Conservation (phyloP, 805 yeast genomes). For the Saturnispora saitoi region DNA sequence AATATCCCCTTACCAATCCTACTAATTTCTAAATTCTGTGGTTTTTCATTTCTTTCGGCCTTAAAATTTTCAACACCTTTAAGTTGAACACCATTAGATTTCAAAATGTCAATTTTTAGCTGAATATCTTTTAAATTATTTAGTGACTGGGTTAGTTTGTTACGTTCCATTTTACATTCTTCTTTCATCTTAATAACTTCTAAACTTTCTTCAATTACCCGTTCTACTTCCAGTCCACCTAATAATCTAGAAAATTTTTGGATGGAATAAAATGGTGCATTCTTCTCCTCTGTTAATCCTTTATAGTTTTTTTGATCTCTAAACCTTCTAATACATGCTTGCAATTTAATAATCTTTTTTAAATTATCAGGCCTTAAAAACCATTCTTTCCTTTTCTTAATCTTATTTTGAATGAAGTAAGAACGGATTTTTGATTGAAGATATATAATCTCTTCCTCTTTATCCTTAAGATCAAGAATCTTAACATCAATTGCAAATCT, state of each 20-base stretch:
- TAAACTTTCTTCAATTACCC: slow-evolving; percentile 5
- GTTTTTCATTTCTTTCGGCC: slow-evolving; percentile 5
- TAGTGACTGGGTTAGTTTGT: slow-evolving; percentile 63
- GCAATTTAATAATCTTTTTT: slow-evolving; percentile 60
- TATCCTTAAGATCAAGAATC: slow-evolving; percentile 43
- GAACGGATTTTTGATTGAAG: slow-evolving; percentile 56
- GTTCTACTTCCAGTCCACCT: slow-evolving; percentile 54
- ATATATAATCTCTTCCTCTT: slow-evolving; percentile 30
- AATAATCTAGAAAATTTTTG: slow-evolving; percentile 68
- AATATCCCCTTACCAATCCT: slow-evolving; percentile 71
- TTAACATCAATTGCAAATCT: slow-evolving; percentile 49
- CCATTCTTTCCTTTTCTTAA: slow-evolving; percentile 32
- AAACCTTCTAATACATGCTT: slow-evolving; percentile 61
- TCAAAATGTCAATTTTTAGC: slow-evolving; percentile 66
- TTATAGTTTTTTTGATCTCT: slow-evolving; percentile 66
- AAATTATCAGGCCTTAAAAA: slow-evolving; percentile 43
- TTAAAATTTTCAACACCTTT: slow-evolving; percentile 39
- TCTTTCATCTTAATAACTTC: slow-evolving; percentile 7
- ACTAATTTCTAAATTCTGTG: slow-evolving; percentile 39
- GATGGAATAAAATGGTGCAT: slow-evolving; percentile 74
- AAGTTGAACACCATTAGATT: slow-evolving; percentile 68
- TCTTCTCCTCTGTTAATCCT: slow-evolving; percentile 55
- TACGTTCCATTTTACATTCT: slow-evolving; percentile 56
- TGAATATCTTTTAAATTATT: slow-evolving; percentile 67
- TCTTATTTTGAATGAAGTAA: slow-evolving; percentile 29